These are phyloP conservation scores for Sechiopsis laciniata DNA, from an alignment of 306 rosid species.

Conservation along the genomic window DNA sequence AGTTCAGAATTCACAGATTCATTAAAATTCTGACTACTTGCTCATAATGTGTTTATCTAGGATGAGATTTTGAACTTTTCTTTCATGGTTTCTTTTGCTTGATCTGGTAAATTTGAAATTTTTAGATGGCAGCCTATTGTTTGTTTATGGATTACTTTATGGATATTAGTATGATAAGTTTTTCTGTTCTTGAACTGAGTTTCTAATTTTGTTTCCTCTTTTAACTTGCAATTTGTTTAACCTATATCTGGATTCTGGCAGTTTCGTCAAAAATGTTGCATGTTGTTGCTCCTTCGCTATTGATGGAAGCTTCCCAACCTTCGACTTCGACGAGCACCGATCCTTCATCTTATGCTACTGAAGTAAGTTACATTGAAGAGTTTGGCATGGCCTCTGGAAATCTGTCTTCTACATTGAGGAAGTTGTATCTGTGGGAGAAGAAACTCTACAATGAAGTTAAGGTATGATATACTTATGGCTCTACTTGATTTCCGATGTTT, in stretches of 20 bases:
- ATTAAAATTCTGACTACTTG: not conserved
- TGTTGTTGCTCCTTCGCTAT: conserved; percentile 49
- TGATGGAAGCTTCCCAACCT: conserved; percentile 55
- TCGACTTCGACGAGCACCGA: conserved; percentile 51
- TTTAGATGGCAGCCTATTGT: not conserved
- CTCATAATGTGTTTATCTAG: not conserved
- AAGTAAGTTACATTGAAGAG: conserved; percentile 41
- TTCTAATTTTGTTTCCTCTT: not conserved
- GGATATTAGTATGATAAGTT: not conserved
- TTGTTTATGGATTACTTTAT: not conserved
- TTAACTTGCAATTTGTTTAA: conserved; percentile 11
- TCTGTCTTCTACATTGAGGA: conserved; percentile 78
- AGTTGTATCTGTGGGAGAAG: conserved; percentile 95
- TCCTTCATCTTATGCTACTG: conserved; percentile 42
- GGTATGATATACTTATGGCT: conserved; percentile 39
- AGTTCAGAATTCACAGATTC: conserved; percentile 15
- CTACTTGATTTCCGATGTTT: not conserved
- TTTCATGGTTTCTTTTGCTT: not conserved
- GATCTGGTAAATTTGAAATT: not conserved
- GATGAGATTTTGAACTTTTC: conserved; percentile 2
- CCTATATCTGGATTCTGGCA: conserved; percentile 30
- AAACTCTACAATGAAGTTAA: conserved; percentile 85
- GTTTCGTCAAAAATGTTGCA: conserved; percentile 73
- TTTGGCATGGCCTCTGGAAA: conserved; percentile 42
- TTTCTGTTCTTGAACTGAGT: conserved; percentile 10